These are phyloP conservation scores for Intubia oerlemansii DNA, from an alignment of 2,329 filamentous ascomycete species.

Conservation along the genomic window DNA sequence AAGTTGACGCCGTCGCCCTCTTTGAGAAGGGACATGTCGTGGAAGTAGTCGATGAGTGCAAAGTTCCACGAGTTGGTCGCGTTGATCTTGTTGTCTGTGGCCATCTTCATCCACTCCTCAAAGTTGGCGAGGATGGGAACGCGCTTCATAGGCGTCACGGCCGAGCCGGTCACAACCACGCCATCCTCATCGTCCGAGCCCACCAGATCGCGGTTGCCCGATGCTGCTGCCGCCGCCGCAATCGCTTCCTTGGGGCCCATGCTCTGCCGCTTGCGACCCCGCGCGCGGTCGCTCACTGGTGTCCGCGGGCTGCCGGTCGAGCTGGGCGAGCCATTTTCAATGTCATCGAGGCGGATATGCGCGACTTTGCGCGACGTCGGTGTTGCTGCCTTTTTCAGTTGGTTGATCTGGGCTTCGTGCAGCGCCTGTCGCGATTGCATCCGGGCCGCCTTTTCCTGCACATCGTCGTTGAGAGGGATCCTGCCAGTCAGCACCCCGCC, in stretches of 20 bases:
- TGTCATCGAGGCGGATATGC: conserved; percentile 30
- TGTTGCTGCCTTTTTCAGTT: conserved; percentile 54
- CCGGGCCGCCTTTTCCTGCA: conserved; percentile 72
- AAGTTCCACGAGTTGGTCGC: conserved; percentile 98
- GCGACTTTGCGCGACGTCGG: conserved; percentile 47
- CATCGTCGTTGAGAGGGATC: conserved; percentile 92
- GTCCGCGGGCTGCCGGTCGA: conserved; percentile 29
- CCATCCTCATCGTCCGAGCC: conserved; percentile 28
- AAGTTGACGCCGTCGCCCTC: conserved; percentile 97
- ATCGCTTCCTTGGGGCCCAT: conserved; percentile 13
- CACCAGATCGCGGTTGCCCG: conserved; percentile 1
- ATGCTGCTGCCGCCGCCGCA: conserved; percentile 1
- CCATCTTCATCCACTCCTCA: conserved; percentile 99
- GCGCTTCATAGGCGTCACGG: conserved; percentile 79
- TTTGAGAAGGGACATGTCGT: conserved; percentile 93
- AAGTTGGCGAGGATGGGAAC: conserved; percentile 94
- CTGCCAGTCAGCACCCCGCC: conserved; percentile 20
- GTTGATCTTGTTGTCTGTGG: conserved; percentile 98
- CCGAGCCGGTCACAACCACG: conserved; percentile 38
- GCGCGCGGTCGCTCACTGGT: conserved; percentile 15
- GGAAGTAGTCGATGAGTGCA: conserved; percentile 98
- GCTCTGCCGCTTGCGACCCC: conserved; percentile 6
- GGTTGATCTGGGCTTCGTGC: conserved; percentile 79
- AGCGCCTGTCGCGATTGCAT: conserved; percentile 72
- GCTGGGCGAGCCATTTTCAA: conserved; percentile 29